These are phyloP conservation scores for Corrigiola litoralis DNA, from an alignment of 179 eudicot species.

Conservation along the genomic window DNA sequence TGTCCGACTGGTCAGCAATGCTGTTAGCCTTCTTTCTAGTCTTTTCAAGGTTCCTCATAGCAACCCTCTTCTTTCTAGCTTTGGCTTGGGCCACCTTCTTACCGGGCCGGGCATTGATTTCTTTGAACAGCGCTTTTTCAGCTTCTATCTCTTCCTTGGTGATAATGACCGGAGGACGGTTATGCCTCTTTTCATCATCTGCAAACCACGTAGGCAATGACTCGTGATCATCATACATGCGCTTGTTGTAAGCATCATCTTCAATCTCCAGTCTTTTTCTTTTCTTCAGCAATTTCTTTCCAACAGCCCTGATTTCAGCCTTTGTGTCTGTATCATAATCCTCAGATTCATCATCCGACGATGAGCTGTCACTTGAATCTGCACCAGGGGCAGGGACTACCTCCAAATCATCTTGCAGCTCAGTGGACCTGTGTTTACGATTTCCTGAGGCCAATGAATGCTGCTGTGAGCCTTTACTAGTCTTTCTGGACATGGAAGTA, in stretches of 20 bases:
- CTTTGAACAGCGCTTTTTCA: slow-evolving; percentile 67
- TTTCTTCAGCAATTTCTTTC: slow-evolving; percentile 77
- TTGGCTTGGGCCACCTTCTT: slow-evolving; percentile 92
- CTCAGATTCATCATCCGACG: slow-evolving; percentile 71
- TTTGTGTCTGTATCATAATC: slow-evolving; percentile 55
- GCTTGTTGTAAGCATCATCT: slow-evolving; percentile 82
- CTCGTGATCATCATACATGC: slow-evolving; percentile 52
- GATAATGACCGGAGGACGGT: slow-evolving; percentile 50
- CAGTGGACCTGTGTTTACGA: slow-evolving; percentile 24
- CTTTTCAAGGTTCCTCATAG: slow-evolving; percentile 69
- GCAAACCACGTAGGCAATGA: slow-evolving; percentile 73
- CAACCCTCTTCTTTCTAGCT: slow-evolving; percentile 80
- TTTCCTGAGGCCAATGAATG: background rate
- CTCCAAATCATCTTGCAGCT: slow-evolving; percentile 62
- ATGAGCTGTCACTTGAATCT: slow-evolving; percentile 73
- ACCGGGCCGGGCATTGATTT: slow-evolving; percentile 76
- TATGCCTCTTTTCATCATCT: slow-evolving; percentile 66
- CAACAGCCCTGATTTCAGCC: slow-evolving; percentile 71
- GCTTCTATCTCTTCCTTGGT: slow-evolving; percentile 79
- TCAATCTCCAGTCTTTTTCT: slow-evolving; percentile 59
- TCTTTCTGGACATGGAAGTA: slow-evolving; percentile 14
- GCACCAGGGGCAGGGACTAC: slow-evolving; percentile 79
- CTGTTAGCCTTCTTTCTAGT: slow-evolving; percentile 83
- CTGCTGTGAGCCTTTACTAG: slow-evolving; percentile 13
- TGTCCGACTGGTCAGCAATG: slow-evolving; percentile 79